These are phyloP conservation scores for Aspergillus fischeri DNA, from an alignment of 2,329 filamentous ascomycete species.

Conservation along the genomic window DNA sequence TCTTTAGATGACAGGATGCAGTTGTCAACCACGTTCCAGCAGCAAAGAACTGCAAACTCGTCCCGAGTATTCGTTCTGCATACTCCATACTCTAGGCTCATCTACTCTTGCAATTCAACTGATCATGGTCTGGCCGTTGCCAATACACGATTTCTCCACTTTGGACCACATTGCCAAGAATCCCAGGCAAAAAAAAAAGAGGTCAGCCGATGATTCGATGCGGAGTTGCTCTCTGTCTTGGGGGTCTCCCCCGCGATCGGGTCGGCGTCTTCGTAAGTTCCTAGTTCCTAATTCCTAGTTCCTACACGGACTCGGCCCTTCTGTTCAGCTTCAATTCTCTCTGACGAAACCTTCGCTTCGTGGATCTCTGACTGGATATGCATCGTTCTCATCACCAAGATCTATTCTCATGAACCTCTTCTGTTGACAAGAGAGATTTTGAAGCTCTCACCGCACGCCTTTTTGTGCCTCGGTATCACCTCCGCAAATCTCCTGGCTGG, in stretches of 20 bases:
- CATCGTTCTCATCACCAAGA: background rate
- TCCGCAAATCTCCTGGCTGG: background rate
- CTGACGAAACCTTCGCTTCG: background rate
- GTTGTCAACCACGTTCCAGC: too few species aligned
- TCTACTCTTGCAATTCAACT: too few species aligned
- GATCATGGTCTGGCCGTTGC: too few species aligned
- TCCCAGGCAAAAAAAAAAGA: background rate
- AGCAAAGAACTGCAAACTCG: too few species aligned
- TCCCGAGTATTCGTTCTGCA: too few species aligned
- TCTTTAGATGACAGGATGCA: too few species aligned
- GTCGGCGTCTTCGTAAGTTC: background rate
- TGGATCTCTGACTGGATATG: background rate
- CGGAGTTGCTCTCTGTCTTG: slow-evolving; percentile 3
- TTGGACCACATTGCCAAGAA: background rate
- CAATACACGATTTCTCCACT: background rate
- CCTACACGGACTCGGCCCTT: background rate
- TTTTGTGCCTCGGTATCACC: background rate
- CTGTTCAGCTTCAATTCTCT: background rate
- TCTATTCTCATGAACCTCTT: background rate
- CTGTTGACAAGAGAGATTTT: background rate
- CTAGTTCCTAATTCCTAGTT: too few species aligned
- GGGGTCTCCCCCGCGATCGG: slow-evolving; percentile 1
- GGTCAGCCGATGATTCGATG: background rate
- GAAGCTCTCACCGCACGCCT: background rate
- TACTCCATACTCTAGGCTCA: too few species aligned